Evolutionary conservation across 2,329 filamentous ascomycete genomes (phyloP).

Genomic region (Penicillium sp.): DNA sequence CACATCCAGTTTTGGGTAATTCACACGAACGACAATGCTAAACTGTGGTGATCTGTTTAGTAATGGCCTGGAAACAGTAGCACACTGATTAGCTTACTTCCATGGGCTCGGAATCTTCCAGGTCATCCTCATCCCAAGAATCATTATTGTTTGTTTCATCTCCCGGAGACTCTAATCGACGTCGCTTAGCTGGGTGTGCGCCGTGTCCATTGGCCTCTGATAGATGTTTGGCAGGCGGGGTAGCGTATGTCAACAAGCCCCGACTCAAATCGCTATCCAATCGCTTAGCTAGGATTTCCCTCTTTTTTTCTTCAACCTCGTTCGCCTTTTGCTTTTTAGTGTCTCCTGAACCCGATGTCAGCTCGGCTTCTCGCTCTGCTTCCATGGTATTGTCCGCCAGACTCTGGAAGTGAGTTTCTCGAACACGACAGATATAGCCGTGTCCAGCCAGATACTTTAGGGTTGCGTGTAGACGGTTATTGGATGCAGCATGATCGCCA

Average conservation of each 20-base stretch:
- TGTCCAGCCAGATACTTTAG: slow-evolving; percentile 38
- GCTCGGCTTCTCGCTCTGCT: slow-evolving; percentile 30
- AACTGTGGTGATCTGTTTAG: slow-evolving; percentile 48
- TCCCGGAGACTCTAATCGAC: slow-evolving; percentile 22
- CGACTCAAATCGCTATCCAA: slow-evolving; percentile 33
- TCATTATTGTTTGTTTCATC: slow-evolving; percentile 25
- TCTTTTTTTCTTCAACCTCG: slow-evolving; percentile 26
- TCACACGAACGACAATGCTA: slow-evolving; percentile 71
- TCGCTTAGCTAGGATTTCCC: slow-evolving; percentile 29
- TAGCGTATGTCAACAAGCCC: slow-evolving; percentile 27
- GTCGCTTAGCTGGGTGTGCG: slow-evolving; percentile 19
- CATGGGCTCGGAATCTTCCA: slow-evolving; percentile 32
- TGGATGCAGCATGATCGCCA: slow-evolving; percentile 20
- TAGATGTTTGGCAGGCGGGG: slow-evolving; percentile 33
- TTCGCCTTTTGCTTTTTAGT: slow-evolving; percentile 37
- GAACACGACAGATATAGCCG: slow-evolving; percentile 38
- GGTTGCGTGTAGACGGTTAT: slow-evolving; percentile 30
- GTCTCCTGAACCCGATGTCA: slow-evolving; percentile 27
- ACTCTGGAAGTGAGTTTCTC: slow-evolving; percentile 40
- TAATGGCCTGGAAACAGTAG: slow-evolving; percentile 13
- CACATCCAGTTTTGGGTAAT: slow-evolving; percentile 79
- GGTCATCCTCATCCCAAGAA: slow-evolving; percentile 33
- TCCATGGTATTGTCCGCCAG: slow-evolving; percentile 37
- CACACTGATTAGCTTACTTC: slow-evolving; percentile 28
- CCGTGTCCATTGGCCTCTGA: slow-evolving; percentile 21